These are phyloP conservation scores for Asclepias syriaca DNA, from an alignment of 257 asterid species.

Conservation along the genomic window DNA sequence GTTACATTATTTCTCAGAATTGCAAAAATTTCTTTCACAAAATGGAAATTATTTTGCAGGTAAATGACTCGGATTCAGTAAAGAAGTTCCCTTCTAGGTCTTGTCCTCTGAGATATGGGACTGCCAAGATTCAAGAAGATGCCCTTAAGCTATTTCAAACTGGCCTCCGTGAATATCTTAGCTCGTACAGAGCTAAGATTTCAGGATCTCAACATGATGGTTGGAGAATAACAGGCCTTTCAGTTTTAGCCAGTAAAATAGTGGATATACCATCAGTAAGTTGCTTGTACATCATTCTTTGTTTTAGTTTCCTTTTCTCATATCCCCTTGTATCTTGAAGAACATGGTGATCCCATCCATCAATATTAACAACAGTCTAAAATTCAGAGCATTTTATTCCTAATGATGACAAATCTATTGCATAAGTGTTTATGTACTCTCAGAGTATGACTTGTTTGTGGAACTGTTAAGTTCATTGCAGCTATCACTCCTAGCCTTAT, in stretches of 20 bases:
- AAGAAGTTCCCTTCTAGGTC: slow-evolving; percentile 89
- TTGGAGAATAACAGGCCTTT: slow-evolving; percentile 90
- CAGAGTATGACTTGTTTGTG: neutral
- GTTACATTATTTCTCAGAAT: neutral
- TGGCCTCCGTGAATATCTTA: slow-evolving; percentile 78
- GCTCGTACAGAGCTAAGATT: slow-evolving; percentile 32
- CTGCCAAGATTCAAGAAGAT: slow-evolving; percentile 83
- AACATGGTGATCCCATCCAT: neutral
- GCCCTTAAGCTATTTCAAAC: slow-evolving; percentile 72
- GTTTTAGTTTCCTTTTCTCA: neutral
- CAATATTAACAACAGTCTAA: neutral
- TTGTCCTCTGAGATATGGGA: slow-evolving; percentile 78
- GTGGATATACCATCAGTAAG: slow-evolving; percentile 73
- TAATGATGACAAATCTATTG: neutral
- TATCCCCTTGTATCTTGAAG: neutral
- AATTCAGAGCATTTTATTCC: neutral
- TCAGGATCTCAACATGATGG: slow-evolving; percentile 42
- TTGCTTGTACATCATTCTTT: slow-evolving; percentile 8
- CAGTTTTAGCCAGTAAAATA: slow-evolving; percentile 86
- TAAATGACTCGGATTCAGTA: slow-evolving; percentile 54
- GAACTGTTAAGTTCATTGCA: neutral
- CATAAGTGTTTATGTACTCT: neutral
- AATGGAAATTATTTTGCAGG: slow-evolving; percentile 34
- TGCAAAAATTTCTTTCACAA: neutral
- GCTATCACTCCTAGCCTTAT: neutral